Evolutionary conservation across 768 basidiomycete species (phyloP).

Genomic region (Tulasnella calospora): DNA sequence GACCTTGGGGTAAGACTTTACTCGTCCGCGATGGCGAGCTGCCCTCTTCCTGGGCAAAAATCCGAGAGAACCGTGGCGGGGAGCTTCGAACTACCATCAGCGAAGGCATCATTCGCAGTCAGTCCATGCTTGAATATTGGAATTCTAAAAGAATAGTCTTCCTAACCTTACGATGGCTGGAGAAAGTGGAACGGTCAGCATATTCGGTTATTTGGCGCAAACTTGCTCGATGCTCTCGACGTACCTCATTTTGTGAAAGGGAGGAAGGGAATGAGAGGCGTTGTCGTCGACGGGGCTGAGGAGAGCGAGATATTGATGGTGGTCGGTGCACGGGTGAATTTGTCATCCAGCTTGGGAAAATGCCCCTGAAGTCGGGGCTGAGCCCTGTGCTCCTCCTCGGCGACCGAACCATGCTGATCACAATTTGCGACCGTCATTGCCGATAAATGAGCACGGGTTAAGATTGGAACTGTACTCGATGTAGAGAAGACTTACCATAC

Average conservation of each 20-base stretch:
- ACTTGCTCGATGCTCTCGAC: neutral
- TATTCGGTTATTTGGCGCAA: neutral
- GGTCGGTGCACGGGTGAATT: slow-evolving; percentile 13
- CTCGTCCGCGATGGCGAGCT: slow-evolving; percentile 96
- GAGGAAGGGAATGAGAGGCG: neutral
- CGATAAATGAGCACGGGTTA: no score
- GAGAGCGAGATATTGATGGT: slow-evolving; percentile 21
- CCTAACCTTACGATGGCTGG: slow-evolving; percentile 21
- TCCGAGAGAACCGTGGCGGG: slow-evolving; percentile 95
- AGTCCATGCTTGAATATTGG: slow-evolving; percentile 2
- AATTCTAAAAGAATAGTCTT: neutral
- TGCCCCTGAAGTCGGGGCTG: neutral
- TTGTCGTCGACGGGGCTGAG: neutral
- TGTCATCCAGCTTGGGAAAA: neutral
- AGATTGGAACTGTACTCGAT: no score
- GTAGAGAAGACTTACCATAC: no score
- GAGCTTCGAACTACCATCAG: slow-evolving; percentile 80
- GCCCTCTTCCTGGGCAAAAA: slow-evolving; percentile 96
- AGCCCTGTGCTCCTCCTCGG: neutral
- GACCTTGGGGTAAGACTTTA: slow-evolving; percentile 99
- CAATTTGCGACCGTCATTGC: no score
- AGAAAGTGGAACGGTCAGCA: neutral
- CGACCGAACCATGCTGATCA: neutral
- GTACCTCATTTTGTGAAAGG: slow-evolving; percentile 22
- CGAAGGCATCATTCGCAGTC: neutral